Base-by-base conservation (phyloP, 768 basidiomycete species). In the Phanerochaete carnosa region DNA sequence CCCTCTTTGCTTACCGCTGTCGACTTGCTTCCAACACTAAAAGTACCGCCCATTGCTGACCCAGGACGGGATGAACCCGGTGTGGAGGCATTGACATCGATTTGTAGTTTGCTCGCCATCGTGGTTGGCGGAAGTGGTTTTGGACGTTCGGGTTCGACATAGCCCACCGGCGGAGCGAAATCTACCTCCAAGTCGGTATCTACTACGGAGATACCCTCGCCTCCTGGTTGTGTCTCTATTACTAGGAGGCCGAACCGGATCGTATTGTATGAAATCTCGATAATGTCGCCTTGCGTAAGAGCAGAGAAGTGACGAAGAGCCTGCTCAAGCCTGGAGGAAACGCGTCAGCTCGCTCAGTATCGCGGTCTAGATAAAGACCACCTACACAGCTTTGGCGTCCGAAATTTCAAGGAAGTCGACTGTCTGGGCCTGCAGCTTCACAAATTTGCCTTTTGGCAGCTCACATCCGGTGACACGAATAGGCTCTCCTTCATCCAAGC, bases 151-250 rank as follows among this genome's bases (percentile, higher is more conserved):
- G 97, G 97, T 72, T 98, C 97, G 35, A 95, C 90, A 70, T 98
- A 99, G 39, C 92, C 92, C 23, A 92, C 84, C 0, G 96, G 96
- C 1, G 95, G 76, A 0, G 92, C 97, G 70, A 98, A 98, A 73
- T 99, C 97, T 58, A 98, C 97, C 74, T 98, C 95, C 1, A 99
- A 85, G 81, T 99, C 97, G 0, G 95, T 98, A 70, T 99, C 95
- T 55, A 97, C 76, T 55, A 98, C 84, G 51, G 79, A 86, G 67
- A 99, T 98, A 8, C 95, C 96, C 59, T 85, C 85, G 22, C 89
- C 92, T 8, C 90, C 91, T 1, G 95, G 94, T 47, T 80, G 83
- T 12, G 89, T 85, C 74, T 98, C 96, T 94, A 98, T 97, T 37
- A 99, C 88, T 45, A 98, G 85, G 49, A 99, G 82, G 54, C 95